Evolutionary conservation across 495 filamentous ascomycete genomes (phyloP), one percentile per base, ranked within the genome.

Genomic region (Thermochaetoides thermophila): DNA sequence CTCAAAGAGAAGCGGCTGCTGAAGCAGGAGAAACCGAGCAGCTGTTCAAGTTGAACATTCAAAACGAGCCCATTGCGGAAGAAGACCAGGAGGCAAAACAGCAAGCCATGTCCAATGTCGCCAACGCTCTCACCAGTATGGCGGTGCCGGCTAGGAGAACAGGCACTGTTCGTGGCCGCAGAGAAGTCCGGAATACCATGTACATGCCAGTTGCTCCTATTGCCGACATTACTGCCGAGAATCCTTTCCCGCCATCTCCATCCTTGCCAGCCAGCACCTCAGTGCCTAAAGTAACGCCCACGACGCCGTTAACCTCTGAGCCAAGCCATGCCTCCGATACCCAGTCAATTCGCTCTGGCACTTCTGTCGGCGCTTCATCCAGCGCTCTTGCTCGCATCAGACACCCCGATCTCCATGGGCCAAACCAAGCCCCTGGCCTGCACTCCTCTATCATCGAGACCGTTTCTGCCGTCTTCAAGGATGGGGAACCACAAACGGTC

Each of bases 361-460:
- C 82, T 31, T 93, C 87, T 2, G 52, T 82, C 20, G 77, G 73
- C 25, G 52, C 44, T 3, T 42, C 47, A 7, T 54, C 43, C 16
- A 42, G 44, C 14, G 80, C 74, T 34, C 59, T 71, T 19, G 50
- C 65, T 7, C 57, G 56, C 9, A 61, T 74, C 8, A 73, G 72
- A 40, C 91, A 99, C 50, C 78, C 84, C 1, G 84, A 96, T 10
- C 69, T 95, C 53, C 69, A 76, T 34, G 69, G 48, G 8, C 66
- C 77, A 7, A 86, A 84, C 5, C 62, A 75, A 33, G 68, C 41
- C 2, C 68, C 77, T 8, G 91, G 91, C 6, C 57, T 99, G 24
- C 92, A 86, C 47, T 76, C 84, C 5, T 96, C 91, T 7, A 64
- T 96, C 29, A 76, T 96, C 35, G 91, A 99, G 51, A 91, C 82